Evolutionary conservation across 2,329 filamentous ascomycete genomes (phyloP), one percentile per base, ranked within the genome.

Genomic region (Penicillium italicum): DNA sequence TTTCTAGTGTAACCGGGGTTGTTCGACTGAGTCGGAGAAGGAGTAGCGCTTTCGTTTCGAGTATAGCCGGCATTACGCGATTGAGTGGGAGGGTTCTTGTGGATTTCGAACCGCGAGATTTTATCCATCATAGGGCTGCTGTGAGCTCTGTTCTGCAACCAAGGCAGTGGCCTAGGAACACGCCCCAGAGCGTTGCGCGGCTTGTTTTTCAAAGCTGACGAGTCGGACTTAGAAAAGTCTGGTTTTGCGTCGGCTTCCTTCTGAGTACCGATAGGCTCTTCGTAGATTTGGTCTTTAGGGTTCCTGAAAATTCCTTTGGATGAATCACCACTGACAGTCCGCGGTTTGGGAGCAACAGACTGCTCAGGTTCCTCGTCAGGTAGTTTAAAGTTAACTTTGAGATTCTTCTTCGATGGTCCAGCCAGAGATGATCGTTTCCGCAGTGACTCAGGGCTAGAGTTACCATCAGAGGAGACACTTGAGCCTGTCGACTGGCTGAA

Each of bases 1-100:
- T 94, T 96, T 50, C 81, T 84, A 3, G 83, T 91, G 74, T 97
- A 97, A 18, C 80, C 81, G 6, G 92, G 86, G 68, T 95, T 90
- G 56, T 87, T 85, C 43, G 91, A 92, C 68, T 94, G 91, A 20
- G 85, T 86, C 62, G 67, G 65, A 38, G 70, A 16, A 41, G 48
- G 72, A n/a, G 73, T 64, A 16, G 37, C 24, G 18, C 51, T 49
- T 18, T 75, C 67, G 65, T 94, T 96, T 51, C 81, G 84, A 3
- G 83, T 91, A 74, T 97, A 97, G 18, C 80, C 81, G 5, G 91
- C 85, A 68, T 96, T 90, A 56, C 87, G 85, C 43, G 91, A 92
- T 68, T 94, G 91, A 20, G 85, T 86, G 0, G 91, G 90, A 18
- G 90, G 85, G 66, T 96, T 95, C 65, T 83, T 87, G 72, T 96